Evolutionary conservation across 129 eudicot species (phyloP), one percentile per base, ranked within the genome.

Genomic region (Glebionis coronaria): DNA sequence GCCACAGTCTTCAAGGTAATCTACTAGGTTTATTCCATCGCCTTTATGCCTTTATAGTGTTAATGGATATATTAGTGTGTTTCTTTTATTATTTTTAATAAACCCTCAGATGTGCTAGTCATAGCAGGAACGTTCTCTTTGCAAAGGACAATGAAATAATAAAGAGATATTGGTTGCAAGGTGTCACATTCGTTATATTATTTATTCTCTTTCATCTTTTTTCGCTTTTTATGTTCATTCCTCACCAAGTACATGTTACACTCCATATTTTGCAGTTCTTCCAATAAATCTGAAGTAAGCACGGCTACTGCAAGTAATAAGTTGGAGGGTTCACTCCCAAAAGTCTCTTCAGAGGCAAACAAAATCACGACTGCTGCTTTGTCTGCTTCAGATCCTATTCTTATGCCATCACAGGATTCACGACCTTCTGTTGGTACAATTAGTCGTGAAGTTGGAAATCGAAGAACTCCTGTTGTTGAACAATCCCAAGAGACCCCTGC

Each of bases 321-420:
- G 25, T 23, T 23, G 25, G 25, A 23, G 25, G 25, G 25, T 23
- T 23, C 2, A 2, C 25, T 23, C 25, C 25, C 25, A 23, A 23
- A 23, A 23, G 44, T 70, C 4, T 67, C 79, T 21, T 15, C 19
- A 15, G 80, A 79, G 47, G 74, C 69, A 40, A 67, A 44, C 57
- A 67, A 76, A 68, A 67, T 44, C 46, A 19, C 68, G 28, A 25
- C 59, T 40, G 66, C 53, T 65, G 67, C 63, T 65, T 60, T 77
- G 29, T 81, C 93, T 44, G 76, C 95, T 68, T 84, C 85, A 13
- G 95, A 84, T 79, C 90, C 90, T 61, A 78, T 91, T 31, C 76
- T 79, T 9, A 65, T 79, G 64, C 80, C 87, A 27, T 82, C 92
- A 45, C 85, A 74, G 63, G 87, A 87, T 65, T 78, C 75, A 16